Evolutionary conservation across 257 asterid genomes (phyloP).

Genomic region (Solanum virginianum): DNA sequence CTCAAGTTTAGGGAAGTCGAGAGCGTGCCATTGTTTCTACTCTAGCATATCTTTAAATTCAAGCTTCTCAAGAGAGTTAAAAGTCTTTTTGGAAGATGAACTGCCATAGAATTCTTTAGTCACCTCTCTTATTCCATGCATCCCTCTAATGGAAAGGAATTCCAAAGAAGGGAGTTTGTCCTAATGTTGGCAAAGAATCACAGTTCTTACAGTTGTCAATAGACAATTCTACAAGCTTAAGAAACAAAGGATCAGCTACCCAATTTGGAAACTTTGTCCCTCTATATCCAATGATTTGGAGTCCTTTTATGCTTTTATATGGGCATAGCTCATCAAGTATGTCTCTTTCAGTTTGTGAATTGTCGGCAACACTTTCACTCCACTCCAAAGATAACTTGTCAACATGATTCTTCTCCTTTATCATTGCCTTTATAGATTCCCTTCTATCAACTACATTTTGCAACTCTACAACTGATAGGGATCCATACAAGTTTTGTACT

Average conservation of each 20-base stretch:
- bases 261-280: not conserved
- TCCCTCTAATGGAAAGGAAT: not conserved
- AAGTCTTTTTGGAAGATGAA: not conserved
- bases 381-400: not conserved
- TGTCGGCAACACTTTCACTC: not conserved
- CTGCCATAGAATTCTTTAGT: not conserved
- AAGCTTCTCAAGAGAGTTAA: not conserved
- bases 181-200: not conserved
- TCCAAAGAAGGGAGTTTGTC: not conserved
- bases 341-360: not conserved
- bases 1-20: not conserved
- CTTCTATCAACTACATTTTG: not conserved
- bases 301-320: not conserved
- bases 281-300: not conserved
- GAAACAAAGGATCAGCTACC: not conserved
- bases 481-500: not conserved
- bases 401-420: not conserved
- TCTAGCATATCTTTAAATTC: not conserved
- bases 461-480: not conserved
- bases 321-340: not conserved
- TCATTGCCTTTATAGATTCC: not conserved
- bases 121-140: not conserved
- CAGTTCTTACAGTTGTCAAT: not conserved
- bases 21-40: not conserved
- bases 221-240: not conserved